These are phyloP conservation scores for Wallacemonas collosoma DNA, from an alignment of 208 protist genomes.

Conservation along the genomic window DNA sequence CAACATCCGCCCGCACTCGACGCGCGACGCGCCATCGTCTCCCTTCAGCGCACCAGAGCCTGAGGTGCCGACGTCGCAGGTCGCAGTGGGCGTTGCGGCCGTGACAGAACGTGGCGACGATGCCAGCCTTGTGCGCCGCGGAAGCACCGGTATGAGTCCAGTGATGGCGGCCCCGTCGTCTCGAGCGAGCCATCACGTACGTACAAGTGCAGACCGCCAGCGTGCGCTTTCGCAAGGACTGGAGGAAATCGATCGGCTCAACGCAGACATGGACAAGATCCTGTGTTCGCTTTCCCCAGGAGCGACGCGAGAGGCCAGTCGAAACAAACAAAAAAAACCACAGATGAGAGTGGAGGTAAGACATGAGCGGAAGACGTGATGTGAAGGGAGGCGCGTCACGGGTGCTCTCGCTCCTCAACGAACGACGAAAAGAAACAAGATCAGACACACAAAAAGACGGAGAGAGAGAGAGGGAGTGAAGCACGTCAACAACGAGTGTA, in stretches of 20 bases:
- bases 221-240: conserved; percentile 12
- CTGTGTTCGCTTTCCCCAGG: conserved; percentile 18
- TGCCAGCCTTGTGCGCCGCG: not conserved
- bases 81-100: too few relatives aligned
- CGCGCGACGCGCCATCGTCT: conserved; percentile 1
- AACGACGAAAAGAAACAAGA: not conserved
- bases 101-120: too few relatives aligned
- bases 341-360: not conserved
- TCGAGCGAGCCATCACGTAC: too few relatives aligned
- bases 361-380: too few relatives aligned
- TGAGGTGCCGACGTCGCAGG: not conserved
- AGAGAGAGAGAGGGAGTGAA: conserved; percentile 10
- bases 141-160: not conserved
- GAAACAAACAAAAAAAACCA: conserved; percentile 7
- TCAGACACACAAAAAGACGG: not conserved
- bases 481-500: not conserved
- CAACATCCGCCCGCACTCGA: conserved; percentile 8
- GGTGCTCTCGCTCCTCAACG: too few relatives aligned
- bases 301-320: not conserved
- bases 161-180: not conserved
- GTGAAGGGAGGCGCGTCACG: too few relatives aligned
- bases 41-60: not conserved
- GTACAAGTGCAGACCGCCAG: conserved; percentile 6
- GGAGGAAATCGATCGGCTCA: conserved; percentile 29
- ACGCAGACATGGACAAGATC: conserved; percentile 23